Base-by-base conservation (phyloP, 1,139 yeast genomes). In the Entelexis paramagnoliae region DNA sequence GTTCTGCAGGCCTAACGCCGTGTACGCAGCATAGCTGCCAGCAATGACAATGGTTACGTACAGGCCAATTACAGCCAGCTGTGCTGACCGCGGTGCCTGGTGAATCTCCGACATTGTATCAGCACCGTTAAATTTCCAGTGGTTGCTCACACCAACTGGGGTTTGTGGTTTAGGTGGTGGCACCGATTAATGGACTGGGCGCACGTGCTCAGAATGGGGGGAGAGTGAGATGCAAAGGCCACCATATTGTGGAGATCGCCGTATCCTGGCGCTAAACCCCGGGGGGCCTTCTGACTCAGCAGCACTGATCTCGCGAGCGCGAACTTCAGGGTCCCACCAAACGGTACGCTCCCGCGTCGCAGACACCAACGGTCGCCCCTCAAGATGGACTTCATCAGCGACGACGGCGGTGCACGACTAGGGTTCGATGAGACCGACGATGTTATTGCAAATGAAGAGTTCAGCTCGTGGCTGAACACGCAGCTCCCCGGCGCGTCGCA, bases 311-410 rank as follows among this genome's bases (percentile, higher is more conserved):
- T 35, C 39, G 24, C 39, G 39, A 17, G 14, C 13, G 39, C 11
- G 39, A 17, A 17, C 39, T 22, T 26, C 30, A 14, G 46, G 46
- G 35, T 29, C 36, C 17, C 28, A 13, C 32, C 24, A 33, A 14
- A 42, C 14, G 14, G 46, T 13, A 42, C 28, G 24, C 8, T 32
- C 29, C 29, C 30, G 38, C 38, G 40, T 34, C 47, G 44, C 30
- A 14, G 19, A n/a, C 36, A 22, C 24, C 4, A 22, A 22, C 6
- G 24, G 6, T 6, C 24, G 22, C 24, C 22, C 4, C 16, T 30
- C 22, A 28, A 3, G 2, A 55, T 55, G 58, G 56, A 55, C 46
- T 55, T 55, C 34, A 51, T 54, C 36, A 52, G 46, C 46, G 58
- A 53, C 43, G 55, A 52, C 28, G 51, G 51, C 3, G 48, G 50